A percentile compares a stretch with the other conserved stretches of the same genome.
Evolutionary conservation across 495 filamentous ascomycete species (phyloP).

Genomic region (Haplographium delicatum): DNA sequence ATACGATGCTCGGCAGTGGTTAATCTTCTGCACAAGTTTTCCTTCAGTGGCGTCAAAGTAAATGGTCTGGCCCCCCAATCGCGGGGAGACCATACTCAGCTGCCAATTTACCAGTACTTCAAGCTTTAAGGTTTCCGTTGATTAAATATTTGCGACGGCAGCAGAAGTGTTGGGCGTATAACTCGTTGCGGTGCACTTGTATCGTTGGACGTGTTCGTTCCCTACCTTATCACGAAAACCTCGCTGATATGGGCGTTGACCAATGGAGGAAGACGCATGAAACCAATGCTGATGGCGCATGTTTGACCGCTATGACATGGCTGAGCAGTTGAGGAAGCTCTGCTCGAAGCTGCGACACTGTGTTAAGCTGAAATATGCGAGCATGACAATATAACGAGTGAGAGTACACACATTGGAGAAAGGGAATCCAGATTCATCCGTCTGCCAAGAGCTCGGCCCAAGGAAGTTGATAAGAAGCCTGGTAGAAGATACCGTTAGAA

Average conservation of each 20-base stretch:
- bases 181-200: constrained; percentile 38
- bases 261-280: constrained; percentile 32
- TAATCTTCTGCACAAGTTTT: no score
- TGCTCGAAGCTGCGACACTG: not conserved
- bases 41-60: no score
- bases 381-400: constrained; percentile 36
- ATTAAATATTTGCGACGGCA: no score
- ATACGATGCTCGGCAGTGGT: no score
- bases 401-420: constrained; percentile 39
- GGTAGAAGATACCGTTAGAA: constrained; percentile 30
- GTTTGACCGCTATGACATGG: constrained; percentile 33
- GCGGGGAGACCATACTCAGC: no score
- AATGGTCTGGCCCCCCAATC: no score
- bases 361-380: constrained; percentile 28
- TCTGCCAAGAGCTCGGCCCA: constrained; percentile 38
- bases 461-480: constrained; percentile 33
- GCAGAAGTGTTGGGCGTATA: no score
- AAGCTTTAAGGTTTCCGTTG: no score
- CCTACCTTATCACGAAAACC: constrained; percentile 28
- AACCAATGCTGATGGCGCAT: constrained; percentile 39
- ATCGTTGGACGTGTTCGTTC: constrained; percentile 34
- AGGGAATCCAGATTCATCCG: constrained; percentile 36
- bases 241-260: constrained; percentile 32
- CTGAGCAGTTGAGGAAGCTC: constrained; percentile 21
- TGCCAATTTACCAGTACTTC: no score